Evolutionary conservation across 495 filamentous ascomycete species (phyloP), one percentile per base, ranked within the genome.

Genomic region (Aspergillus egyptiacus): DNA sequence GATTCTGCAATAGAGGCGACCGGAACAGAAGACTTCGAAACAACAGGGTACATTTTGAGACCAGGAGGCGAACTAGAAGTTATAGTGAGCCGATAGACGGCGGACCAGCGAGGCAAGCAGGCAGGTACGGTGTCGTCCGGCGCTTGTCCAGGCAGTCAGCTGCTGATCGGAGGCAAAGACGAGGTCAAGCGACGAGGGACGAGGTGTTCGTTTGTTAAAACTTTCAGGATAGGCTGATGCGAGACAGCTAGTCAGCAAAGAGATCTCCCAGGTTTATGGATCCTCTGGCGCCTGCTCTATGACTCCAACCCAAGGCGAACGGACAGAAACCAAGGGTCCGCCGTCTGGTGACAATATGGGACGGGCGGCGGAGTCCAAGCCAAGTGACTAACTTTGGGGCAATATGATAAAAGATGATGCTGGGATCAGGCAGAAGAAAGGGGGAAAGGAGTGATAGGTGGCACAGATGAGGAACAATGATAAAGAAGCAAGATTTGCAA

Each of bases 1-100:
- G 53, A 61, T 51, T 57, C 54, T 51, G 53, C 56, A 58, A 62
- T 50, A 59, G 50, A 44, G 61, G 55, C 48, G 59, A 64, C 55
- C 63, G 63, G 63, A 60, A 57, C 61, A 56, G 48, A 19, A 53
- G 49, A 47, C 49, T 55, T 54, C 32, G 48, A 54, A 53, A 37
- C 57, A 60, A 55, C 53, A 60, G 38, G 53, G 63, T 64, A 66
- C 63, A 66, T 66, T 53, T 66, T 66, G 63, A 51, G 50, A 48
- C 37, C 40, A 14, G 46, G 37, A 34, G 45, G 30, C 37, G 47
- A 48, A 46, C 34, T 34, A 39, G 46, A 42, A 46, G 51, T 46
- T 54, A 56, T 54, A 61, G 48, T 50, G 50, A 46, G 51, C 55
- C 59, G 59, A 55, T 51, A 52, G 50, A 53, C 53, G 53, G 56